Percentiles rank a stretch among this genome's conserved stretches.
These are phyloP conservation scores for Collariella sp. DNA, from an alignment of 495 filamentous ascomycete genomes.

Conservation along the genomic window DNA sequence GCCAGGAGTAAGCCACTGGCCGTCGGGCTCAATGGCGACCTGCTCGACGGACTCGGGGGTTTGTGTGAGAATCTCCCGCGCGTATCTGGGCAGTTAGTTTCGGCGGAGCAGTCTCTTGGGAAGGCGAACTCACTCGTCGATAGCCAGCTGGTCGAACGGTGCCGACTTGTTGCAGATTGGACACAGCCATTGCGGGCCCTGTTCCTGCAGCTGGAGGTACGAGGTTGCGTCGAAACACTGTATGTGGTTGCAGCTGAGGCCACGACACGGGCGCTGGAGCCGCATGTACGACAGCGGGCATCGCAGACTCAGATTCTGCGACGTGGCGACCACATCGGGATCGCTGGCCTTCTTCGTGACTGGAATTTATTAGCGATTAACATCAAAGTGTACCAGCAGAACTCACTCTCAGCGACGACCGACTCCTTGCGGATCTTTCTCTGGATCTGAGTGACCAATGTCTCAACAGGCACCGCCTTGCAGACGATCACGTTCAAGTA, in stretches of 20 bases:
- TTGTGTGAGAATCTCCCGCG: constrained; percentile 68
- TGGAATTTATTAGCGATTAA: constrained; percentile 30
- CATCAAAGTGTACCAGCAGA: not conserved
- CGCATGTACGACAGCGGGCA: constrained; percentile 82
- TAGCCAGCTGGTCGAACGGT: constrained; percentile 68
- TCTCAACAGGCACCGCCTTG: constrained; percentile 58
- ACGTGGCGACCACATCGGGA: constrained; percentile 78
- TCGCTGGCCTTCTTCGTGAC: constrained; percentile 77
- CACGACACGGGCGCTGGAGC: constrained; percentile 72
- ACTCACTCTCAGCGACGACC: constrained; percentile 77
- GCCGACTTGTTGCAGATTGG: constrained; percentile 83
- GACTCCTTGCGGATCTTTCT: constrained; percentile 70
- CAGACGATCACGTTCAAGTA: constrained; percentile 68
- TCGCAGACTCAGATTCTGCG: constrained; percentile 79
- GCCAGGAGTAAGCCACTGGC: constrained; percentile 58
- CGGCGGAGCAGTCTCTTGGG: not conserved
- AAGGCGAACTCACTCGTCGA: constrained; percentile 65
- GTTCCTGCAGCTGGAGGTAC: constrained; percentile 88
- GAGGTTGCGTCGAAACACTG: constrained; percentile 94
- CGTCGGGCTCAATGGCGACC: constrained; percentile 83
- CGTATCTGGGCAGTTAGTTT: constrained; percentile 53
- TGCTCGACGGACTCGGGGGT: constrained; percentile 66
- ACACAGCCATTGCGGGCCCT: constrained; percentile 90
- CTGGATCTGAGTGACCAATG: constrained; percentile 60
- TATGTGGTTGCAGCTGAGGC: constrained; percentile 72